Conservation (phyloP, 495 filamentous ascomycete genomes). For the Poronia punctata region DNA sequence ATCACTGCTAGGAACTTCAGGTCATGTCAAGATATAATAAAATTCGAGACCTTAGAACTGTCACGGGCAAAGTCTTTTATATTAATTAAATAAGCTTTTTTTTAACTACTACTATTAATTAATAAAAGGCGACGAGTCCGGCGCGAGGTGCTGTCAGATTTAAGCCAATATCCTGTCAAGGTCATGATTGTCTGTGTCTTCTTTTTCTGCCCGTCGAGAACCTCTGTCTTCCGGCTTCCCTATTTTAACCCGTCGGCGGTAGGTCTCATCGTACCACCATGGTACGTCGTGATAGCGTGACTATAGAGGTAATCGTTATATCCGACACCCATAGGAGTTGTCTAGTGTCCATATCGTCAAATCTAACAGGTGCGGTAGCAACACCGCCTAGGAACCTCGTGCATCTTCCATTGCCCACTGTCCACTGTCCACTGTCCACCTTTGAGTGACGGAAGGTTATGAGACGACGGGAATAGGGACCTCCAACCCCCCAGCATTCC, state of each 20-base stretch:
- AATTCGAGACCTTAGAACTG: neutral
- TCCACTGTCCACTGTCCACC: neutral
- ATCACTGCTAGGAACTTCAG: conserved; percentile 1
- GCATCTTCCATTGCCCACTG: conserved; percentile 1
- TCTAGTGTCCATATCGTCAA: no score
- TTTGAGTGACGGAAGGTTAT: neutral
- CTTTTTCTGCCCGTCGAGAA: no score
- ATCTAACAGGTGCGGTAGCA: conserved; percentile 1
- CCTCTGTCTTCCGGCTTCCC: no score
- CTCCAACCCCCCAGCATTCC: conserved; percentile 1
- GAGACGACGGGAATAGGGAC: conserved; percentile 1
- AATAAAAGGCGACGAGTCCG: conserved; percentile 1
- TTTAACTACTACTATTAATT: neutral
- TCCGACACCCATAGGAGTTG: no score
- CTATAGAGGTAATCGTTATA: no score
- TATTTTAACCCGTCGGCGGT: no score
- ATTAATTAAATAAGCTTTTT: neutral
- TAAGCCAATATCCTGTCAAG: no score
- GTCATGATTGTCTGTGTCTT: no score
- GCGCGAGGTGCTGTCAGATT: no score
- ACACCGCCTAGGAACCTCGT: neutral
- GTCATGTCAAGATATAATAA: conserved; percentile 1
- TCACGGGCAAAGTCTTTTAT: neutral
- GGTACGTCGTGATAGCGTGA: no score
- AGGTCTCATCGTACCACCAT: no score